Conservation (phyloP, 2,329 filamentous ascomycete genomes). For the Fonsecaea multimorphosa region DNA sequence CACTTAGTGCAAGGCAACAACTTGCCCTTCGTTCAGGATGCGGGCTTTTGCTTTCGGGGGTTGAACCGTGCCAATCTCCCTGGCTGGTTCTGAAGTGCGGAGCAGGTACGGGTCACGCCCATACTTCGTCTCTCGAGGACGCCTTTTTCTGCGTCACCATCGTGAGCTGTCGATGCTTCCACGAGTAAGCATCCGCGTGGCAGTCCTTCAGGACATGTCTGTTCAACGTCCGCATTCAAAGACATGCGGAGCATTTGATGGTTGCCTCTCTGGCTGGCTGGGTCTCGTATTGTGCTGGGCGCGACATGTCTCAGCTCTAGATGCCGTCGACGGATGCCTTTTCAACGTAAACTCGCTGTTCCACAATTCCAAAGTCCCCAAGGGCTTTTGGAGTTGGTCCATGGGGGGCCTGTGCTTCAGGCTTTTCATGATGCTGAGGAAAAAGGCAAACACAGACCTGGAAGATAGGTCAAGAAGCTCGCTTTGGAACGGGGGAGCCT, state of each 20-base stretch:
- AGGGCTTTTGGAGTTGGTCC: not conserved
- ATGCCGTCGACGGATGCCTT: not conserved
- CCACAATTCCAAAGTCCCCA: not conserved
- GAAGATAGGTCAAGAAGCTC: not conserved
- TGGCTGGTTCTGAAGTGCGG: not conserved
- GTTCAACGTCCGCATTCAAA: not conserved
- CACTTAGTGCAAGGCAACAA: slow-evolving; percentile 3
- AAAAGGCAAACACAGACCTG: not conserved
- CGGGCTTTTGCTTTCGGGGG: not conserved
- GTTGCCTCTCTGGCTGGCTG: not conserved
- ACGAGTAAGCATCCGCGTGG: not conserved
- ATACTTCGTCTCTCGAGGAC: not conserved
- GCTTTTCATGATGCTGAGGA: not conserved
- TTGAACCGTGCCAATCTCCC: not conserved
- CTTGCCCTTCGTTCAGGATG: not conserved
- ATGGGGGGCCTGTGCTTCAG: not conserved
- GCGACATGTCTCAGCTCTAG: not conserved
- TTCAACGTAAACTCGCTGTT: not conserved
- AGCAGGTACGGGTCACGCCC: not conserved
- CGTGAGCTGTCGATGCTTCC: not conserved
- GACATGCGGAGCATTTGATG: not conserved
- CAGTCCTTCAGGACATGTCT: not conserved
- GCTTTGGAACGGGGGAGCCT: not conserved
- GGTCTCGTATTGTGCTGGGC: not conserved
- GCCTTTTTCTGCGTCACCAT: not conserved